A percentile compares a stretch with the other conserved stretches of the same genome.
Conservation (phyloP, 2,329 filamentous ascomycete genomes). For the Colletotrichum sp. region DNA sequence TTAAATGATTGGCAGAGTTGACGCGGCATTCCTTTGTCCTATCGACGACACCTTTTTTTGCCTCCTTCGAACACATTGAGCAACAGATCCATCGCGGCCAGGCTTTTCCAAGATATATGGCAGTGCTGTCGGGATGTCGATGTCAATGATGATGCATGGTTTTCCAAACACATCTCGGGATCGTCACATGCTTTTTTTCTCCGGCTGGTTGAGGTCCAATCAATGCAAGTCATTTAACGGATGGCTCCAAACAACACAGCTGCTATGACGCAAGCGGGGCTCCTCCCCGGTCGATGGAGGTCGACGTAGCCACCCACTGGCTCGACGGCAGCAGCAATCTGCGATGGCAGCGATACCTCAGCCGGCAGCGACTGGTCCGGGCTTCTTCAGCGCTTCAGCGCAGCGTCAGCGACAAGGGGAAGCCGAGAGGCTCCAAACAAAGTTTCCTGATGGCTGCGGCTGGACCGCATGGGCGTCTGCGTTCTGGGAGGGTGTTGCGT, state of each 20-base stretch:
- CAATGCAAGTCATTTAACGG: background rate
- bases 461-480: background rate
- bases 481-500: background rate
- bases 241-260: conserved; percentile 7
- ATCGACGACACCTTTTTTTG: background rate
- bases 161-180: background rate
- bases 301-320: background rate
- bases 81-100: background rate
- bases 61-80: background rate
- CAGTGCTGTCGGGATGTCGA: background rate
- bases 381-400: conserved; percentile 5
- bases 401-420: background rate
- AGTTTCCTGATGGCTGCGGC: conserved; percentile 9
- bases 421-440: background rate
- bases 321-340: background rate
- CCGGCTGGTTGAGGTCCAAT: background rate
- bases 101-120: background rate
- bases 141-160: conserved; percentile 12
- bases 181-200: conserved; percentile 19
- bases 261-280: conserved; percentile 19
- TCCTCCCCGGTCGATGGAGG: background rate
- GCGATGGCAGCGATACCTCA: background rate
- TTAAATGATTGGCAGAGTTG: background rate
- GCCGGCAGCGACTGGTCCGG: background rate
- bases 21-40: background rate